Percentiles rank a stretch among this genome's conserved stretches.
Conservation (phyloP, 2,329 filamentous ascomycete genomes). For the Monosporascus sp. region DNA sequence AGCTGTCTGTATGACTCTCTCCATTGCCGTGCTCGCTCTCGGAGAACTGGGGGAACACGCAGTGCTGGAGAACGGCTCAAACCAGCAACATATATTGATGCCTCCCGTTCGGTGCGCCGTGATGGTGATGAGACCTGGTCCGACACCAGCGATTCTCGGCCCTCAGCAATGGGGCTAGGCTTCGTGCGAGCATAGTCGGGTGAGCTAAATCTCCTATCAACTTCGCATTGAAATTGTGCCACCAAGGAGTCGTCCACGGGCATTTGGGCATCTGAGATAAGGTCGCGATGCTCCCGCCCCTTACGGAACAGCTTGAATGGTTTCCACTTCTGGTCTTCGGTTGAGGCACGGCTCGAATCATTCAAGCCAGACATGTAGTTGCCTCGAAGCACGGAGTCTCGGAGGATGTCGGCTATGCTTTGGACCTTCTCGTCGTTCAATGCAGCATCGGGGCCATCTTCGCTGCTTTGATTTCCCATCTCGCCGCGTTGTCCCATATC, state of each 20-base stretch:
- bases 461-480: neutral
- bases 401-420: neutral
- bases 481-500: neutral
- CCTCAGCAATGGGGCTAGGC: constrained; percentile 32
- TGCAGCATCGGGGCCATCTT: neutral
- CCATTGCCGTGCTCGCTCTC: no score
- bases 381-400: constrained; percentile 4
- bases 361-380: constrained; percentile 14
- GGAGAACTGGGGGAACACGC: no score
- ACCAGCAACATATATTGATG: no score
- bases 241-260: constrained; percentile 1
- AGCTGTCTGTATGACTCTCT: no score
- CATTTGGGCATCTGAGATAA: constrained; percentile 10
- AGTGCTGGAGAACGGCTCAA: no score
- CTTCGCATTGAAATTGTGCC: constrained; percentile 10
- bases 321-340: constrained; percentile 31
- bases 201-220: constrained; percentile 11
- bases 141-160: constrained; percentile 12
- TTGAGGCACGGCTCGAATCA: neutral
- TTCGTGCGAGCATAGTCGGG: constrained; percentile 21
- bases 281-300: constrained; percentile 28
- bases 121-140: neutral
- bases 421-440: neutral
- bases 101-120: neutral
- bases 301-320: constrained; percentile 37